These are phyloP conservation scores for Wallacemonas sp. DNA, from an alignment of 208 protist species.

Conservation along the genomic window DNA sequence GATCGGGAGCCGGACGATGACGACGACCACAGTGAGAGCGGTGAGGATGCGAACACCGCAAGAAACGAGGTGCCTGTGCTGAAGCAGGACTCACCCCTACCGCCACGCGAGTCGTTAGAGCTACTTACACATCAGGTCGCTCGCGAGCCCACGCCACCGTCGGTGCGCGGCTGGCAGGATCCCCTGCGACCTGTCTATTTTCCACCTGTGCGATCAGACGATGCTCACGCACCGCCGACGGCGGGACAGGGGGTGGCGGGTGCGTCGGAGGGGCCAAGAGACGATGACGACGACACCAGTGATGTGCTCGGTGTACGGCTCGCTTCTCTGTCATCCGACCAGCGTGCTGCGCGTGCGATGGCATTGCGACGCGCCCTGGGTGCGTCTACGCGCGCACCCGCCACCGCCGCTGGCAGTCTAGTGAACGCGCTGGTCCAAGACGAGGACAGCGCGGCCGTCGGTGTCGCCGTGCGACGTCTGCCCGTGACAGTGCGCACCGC, in stretches of 20 bases:
- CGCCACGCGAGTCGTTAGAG: neutral
- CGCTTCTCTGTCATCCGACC: neutral
- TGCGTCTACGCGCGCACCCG: too few species aligned
- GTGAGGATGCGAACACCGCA: neutral
- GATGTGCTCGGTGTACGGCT: neutral
- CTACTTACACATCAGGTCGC: neutral
- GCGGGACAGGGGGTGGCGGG: neutral
- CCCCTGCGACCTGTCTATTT: neutral
- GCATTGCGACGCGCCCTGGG: neutral
- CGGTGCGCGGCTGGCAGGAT: neutral
- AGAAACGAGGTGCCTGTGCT: neutral
- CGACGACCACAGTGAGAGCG: neutral
- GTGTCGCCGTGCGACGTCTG: conserved; percentile 7
- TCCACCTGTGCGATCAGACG: too few species aligned
- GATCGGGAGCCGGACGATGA: too few species aligned
- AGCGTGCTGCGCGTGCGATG: neutral
- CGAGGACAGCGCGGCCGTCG: neutral
- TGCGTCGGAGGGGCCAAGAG: neutral
- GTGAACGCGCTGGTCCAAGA: too few species aligned
- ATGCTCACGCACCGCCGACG: too few species aligned
- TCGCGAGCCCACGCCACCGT: neutral
- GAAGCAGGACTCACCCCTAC: neutral
- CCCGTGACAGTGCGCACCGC: conserved; percentile 25
- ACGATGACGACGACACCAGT: neutral
- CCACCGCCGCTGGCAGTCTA: too few species aligned